A percentile compares a stretch with the other conserved stretches of the same genome.
Conservation (phyloP, 1,139 yeast genomes). For the Magnusiomyces paraingens region DNA sequence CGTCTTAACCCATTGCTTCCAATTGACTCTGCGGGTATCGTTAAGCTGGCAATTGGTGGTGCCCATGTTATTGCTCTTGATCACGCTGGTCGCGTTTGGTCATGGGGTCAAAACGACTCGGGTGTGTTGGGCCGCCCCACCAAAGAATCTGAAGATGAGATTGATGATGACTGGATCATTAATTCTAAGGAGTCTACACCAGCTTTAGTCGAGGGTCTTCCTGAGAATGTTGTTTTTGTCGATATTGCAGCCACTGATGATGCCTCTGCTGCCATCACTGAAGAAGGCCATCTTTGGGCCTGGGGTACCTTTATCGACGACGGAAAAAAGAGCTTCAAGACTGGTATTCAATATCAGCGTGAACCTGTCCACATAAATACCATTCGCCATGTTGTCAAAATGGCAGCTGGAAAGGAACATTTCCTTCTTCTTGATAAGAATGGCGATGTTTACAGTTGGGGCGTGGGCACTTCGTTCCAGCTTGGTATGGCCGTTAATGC, state of each 20-base stretch:
- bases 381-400: slow-evolving; percentile 66
- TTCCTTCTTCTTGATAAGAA: slow-evolving; percentile 71
- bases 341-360: slow-evolving; percentile 55
- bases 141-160: slow-evolving; percentile 53
- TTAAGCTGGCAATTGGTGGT: slow-evolving; percentile 90
- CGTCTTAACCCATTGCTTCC: slow-evolving; percentile 74
- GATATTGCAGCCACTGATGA: slow-evolving; percentile 93
- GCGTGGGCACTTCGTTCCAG: slow-evolving; percentile 90
- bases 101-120: slow-evolving; percentile 97
- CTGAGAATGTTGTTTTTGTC: slow-evolving; percentile 52
- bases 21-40: slow-evolving; percentile 56
- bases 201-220: slow-evolving; percentile 60
- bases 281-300: slow-evolving; percentile 84
- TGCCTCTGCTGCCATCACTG: slow-evolving; percentile 70
- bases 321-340: slow-evolving; percentile 79
- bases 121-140: slow-evolving; percentile 92
- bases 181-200: slow-evolving; percentile 90
- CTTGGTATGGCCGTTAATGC: slow-evolving; percentile 54
- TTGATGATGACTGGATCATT: slow-evolving; percentile 74
- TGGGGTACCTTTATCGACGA: slow-evolving; percentile 98
- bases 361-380: slow-evolving; percentile 60
- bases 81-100: slow-evolving; percentile 68
- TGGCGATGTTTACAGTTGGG: slow-evolving; percentile 95
- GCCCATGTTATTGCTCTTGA: slow-evolving; percentile 89
- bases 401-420: slow-evolving; percentile 93